Percentiles rank a stretch among this genome's conserved stretches.
Conservation (phyloP, 768 basidiomycete genomes). For the Tylopilus vinaceipallidus region DNA sequence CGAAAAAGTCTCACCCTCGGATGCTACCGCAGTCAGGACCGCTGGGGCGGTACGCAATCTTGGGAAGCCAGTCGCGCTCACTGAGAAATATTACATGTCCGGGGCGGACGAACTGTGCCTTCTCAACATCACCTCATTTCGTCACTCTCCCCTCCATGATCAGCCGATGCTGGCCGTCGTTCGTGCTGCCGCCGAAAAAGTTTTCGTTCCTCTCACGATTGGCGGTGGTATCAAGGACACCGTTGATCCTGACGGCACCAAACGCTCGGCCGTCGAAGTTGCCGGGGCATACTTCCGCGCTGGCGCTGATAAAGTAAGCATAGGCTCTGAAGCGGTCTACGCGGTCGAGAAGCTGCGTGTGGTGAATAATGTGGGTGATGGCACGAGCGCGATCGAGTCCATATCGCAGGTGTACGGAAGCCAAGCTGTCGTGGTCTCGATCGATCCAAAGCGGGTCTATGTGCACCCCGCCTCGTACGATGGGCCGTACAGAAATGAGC, state of each 20-base stretch:
- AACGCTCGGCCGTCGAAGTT: slow-evolving; percentile 85
- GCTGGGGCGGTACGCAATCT: slow-evolving; percentile 91
- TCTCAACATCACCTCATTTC: slow-evolving; percentile 99
- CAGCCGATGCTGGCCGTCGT: slow-evolving; percentile 99
- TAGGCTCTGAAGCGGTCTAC: slow-evolving; percentile 93
- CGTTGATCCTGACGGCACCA: slow-evolving; percentile 92
- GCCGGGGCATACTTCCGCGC: slow-evolving; percentile 95
- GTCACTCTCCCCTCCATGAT: slow-evolving; percentile 90
- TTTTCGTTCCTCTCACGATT: slow-evolving; percentile 97
- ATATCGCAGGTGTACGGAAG: slow-evolving; percentile 88
- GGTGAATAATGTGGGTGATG: slow-evolving; percentile 50
- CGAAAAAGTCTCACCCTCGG: slow-evolving; percentile 53
- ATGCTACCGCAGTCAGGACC: slow-evolving; percentile 36
- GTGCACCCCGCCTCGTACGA: slow-evolving; percentile 63
- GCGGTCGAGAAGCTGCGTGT: slow-evolving; percentile 82
- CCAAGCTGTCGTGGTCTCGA: slow-evolving; percentile 97
- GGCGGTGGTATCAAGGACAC: slow-evolving; percentile 98
- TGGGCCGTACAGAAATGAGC: slow-evolving; percentile 65
- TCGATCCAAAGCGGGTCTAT: slow-evolving; percentile 88
- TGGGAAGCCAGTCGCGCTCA: slow-evolving; percentile 93
- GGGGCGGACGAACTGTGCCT: slow-evolving; percentile 97
- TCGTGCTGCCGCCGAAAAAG: slow-evolving; percentile 78
- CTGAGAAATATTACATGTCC: slow-evolving; percentile 77
- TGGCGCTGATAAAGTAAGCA: slow-evolving; percentile 98
- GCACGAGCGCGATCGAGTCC: slow-evolving; percentile 86